These are phyloP conservation scores for Mentha longifolia DNA, from an alignment of 257 asterid species.

Conservation along the genomic window DNA sequence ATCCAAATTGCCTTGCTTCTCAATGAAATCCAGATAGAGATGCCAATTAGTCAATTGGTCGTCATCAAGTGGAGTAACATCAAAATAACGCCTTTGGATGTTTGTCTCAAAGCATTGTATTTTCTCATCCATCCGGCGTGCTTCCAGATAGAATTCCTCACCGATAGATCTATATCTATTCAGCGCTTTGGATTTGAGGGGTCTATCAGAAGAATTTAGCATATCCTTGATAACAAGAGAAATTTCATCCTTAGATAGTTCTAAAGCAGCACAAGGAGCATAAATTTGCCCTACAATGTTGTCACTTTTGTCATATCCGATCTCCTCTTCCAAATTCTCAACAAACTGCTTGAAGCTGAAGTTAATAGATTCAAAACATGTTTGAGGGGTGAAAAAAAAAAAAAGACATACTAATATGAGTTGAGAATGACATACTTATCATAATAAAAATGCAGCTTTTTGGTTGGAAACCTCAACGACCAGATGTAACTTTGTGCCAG, in stretches of 20 bases:
- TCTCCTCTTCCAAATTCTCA: conserved; percentile 71
- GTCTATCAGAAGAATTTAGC: conserved; percentile 60
- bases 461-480: conserved; percentile 74
- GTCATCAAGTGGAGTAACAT: conserved; percentile 65
- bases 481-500: conserved; percentile 80
- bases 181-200: conserved; percentile 66
- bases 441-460: conserved; percentile 71
- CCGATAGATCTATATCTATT: conserved; percentile 67
- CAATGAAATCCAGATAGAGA: conserved; percentile 76
- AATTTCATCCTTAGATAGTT: conserved; percentile 56
- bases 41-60: conserved; percentile 82
- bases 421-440: conserved; percentile 63
- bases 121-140: conserved; percentile 63
- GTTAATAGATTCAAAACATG: conserved; percentile 32
- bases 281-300: conserved; percentile 42
- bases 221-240: conserved; percentile 63
- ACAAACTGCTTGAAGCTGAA: conserved; percentile 82
- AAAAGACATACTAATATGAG: conserved; percentile 9
- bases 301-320: conserved; percentile 44
- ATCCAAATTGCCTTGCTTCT: conserved; percentile 76
- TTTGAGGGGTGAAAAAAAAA: conserved; percentile 15
- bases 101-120: conserved; percentile 65
- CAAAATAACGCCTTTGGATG: conserved; percentile 67
- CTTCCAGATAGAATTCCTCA: conserved; percentile 64
- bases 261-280: conserved; percentile 39